Evolutionary conservation across 1,284 basidiomycete genomes (phyloP), one percentile per base, ranked within the genome.

Genomic region (Ganoderma resinaceum): DNA sequence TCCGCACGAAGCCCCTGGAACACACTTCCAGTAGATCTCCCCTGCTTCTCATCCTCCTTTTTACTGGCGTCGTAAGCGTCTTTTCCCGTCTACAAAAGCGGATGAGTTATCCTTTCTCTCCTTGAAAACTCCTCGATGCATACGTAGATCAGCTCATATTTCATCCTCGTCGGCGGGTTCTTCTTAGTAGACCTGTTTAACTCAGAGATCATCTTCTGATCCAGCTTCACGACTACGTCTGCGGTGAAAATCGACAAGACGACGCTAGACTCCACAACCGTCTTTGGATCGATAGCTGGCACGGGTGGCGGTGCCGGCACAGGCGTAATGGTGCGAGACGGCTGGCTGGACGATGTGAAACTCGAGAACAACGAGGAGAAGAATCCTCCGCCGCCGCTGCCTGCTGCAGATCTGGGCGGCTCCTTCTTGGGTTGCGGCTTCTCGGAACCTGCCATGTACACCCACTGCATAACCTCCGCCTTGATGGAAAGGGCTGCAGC

Each of bases 111-210:
- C 35, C 2, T 9, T 38, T 37, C 16, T 20, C 37, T 6, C 0
- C 6, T 18, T 18, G n/a, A 40, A 35, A 14, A 16, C 29, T 23
- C 14, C 12, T 23, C 37, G 9, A 26, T 3, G 82, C 89, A 67
- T 65, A 94, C 93, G 82, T 95, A 99, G 55, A 99, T 95, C 26
- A 99, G 83, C 73, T 94, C 91, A 66, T 95, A 92, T 61, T 88
- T 90, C 76, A 97, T 89, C 65, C 84, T 87, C 9, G 82, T 83
- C 0, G 98, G 98, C 0, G 96, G 93, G 53, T 94, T 91, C 84
- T 99, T 99, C 87, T 98, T 98, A 0, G 97, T 99, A 11, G 95
- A 95, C 62, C 97, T 86, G 74, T 95, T 88, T 40, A 99, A 85
- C 78, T 99, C 97, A 2, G 85, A 79, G 0, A 87, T 86, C 71